These are phyloP conservation scores for Citrullus mucosospermus DNA, from an alignment of 306 rosid genomes.

Conservation along the genomic window DNA sequence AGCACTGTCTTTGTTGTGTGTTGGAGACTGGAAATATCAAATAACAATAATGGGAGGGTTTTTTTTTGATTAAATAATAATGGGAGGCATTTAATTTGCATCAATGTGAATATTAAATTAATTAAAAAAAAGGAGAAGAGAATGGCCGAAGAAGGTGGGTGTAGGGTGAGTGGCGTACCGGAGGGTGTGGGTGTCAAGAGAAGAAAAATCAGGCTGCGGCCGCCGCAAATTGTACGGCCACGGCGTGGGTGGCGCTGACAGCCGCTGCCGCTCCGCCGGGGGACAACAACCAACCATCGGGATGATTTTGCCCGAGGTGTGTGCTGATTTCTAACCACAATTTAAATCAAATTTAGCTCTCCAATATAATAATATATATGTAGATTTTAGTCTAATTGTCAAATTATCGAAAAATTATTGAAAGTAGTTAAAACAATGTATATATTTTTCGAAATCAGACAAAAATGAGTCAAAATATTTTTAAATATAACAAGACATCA, in stretches of 20 bases:
- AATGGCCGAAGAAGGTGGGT: slow-evolving; percentile 22
- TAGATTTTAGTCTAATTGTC: too few species aligned
- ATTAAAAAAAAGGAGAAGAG: background rate
- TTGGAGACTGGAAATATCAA: background rate
- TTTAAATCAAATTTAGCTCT: background rate
- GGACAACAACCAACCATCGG: background rate
- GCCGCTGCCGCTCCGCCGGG: background rate
- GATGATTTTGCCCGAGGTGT: background rate
- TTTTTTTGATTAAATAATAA: background rate
- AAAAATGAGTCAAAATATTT: too few species aligned
- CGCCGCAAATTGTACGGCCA: background rate
- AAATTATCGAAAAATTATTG: too few species aligned
- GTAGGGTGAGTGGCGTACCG: slow-evolving; percentile 77
- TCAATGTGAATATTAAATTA: background rate
- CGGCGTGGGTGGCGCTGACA: background rate
- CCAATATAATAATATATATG: too few species aligned
- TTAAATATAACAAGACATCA: too few species aligned
- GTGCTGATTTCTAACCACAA: background rate
- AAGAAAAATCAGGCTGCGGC: background rate
- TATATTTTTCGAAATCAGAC: too few species aligned
- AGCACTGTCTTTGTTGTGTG: background rate
- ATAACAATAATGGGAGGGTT: too few species aligned
- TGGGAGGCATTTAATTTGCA: background rate
- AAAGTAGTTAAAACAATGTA: too few species aligned
- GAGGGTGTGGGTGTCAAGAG: slow-evolving; percentile 43